Evolutionary conservation across 1,284 basidiomycete species (phyloP).

Genomic region (Cryptococcus neoformans): DNA sequence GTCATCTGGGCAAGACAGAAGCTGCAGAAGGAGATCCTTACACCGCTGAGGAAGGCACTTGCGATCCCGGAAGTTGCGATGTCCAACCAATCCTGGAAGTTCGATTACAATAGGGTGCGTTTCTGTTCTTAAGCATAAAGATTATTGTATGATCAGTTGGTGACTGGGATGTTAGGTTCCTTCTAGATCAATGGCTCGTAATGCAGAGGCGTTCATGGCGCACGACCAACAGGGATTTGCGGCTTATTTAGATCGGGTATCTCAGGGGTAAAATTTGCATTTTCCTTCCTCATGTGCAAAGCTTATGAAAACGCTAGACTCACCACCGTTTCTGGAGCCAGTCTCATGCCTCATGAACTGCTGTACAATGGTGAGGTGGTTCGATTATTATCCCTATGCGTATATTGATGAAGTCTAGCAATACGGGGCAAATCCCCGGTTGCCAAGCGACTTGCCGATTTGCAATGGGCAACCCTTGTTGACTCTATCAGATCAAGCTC

Average conservation of each 20-base stretch:
- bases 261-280: conserved; percentile 48
- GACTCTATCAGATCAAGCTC: conserved; percentile 57
- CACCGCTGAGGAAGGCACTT: conserved; percentile 55
- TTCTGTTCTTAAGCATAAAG: background rate
- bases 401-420: conserved; percentile 1
- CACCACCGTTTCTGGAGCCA: conserved; percentile 23
- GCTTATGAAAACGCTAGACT: conserved; percentile 5
- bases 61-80: conserved; percentile 61
- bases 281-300: background rate
- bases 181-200: conserved; percentile 60
- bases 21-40: conserved; percentile 44
- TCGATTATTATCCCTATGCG: background rate
- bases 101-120: conserved; percentile 58
- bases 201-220: conserved; percentile 56
- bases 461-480: conserved; percentile 64
- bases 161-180: conserved; percentile 52
- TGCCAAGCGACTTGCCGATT: conserved; percentile 53
- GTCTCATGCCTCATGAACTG: conserved; percentile 30
- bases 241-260: conserved; percentile 57
- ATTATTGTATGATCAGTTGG: conserved; percentile 3
- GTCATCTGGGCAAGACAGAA: conserved; percentile 43
- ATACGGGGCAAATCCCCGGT: conserved; percentile 8
- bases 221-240: conserved; percentile 62
- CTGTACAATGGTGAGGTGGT: conserved; percentile 19
- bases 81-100: conserved; percentile 46